Conservation (phyloP, 345 rosid genomes). For the Carallia pectinifolia region DNA sequence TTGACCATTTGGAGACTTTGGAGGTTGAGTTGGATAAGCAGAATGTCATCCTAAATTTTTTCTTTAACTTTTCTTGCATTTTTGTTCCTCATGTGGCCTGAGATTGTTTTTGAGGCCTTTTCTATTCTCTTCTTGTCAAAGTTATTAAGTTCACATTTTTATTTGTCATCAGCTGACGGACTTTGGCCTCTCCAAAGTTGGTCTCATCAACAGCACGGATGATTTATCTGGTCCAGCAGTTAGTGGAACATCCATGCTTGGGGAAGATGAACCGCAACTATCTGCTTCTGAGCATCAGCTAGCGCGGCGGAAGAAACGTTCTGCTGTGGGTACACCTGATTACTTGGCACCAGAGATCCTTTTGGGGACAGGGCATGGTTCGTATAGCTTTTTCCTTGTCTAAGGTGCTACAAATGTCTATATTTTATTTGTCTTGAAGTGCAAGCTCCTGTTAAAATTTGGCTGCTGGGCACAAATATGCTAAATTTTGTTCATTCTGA, state of each 20-base stretch:
- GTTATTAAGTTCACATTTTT: constrained; percentile 9
- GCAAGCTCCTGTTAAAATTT: constrained; percentile 1
- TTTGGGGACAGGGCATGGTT: constrained; percentile 99
- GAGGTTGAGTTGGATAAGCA: no score
- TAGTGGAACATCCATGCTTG: constrained; percentile 82
- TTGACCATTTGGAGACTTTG: no score
- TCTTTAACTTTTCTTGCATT: no score
- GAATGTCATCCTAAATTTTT: no score
- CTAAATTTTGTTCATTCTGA: constrained; percentile 7
- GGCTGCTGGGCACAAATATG: neutral
- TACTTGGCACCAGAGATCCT: constrained; percentile 99
- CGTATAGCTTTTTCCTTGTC: constrained; percentile 38
- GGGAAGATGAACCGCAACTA: constrained; percentile 66
- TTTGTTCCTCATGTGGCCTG: neutral
- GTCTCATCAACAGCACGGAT: constrained; percentile 99
- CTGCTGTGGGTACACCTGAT: constrained; percentile 99
- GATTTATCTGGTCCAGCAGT: constrained; percentile 90
- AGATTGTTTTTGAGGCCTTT: neutral
- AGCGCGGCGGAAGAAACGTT: constrained; percentile 85
- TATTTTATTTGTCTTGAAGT: constrained; percentile 7
- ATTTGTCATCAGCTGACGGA: constrained; percentile 64
- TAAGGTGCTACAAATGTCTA: constrained; percentile 29
- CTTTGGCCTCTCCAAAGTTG: constrained; percentile 89
- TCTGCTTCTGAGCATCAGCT: constrained; percentile 60
- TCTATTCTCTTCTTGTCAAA: neutral